These are phyloP conservation scores for Fraxinus sp. DNA, from an alignment of 305 asterid genomes.

Conservation along the genomic window DNA sequence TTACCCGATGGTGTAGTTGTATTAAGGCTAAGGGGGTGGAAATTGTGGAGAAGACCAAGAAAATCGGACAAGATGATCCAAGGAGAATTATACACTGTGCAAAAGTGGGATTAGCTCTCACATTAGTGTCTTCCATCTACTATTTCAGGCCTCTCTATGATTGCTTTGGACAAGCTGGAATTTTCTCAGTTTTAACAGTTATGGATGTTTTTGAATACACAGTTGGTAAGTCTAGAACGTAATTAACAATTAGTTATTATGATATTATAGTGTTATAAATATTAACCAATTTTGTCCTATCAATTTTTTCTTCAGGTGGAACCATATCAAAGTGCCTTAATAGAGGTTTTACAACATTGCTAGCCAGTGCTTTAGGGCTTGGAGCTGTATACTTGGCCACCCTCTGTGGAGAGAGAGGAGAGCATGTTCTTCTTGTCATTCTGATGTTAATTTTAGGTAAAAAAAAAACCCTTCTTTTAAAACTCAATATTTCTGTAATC, in stretches of 20 bases:
- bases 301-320: conserved; percentile 46
- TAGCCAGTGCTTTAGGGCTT: conserved; percentile 68
- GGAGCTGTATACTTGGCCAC: conserved; percentile 73
- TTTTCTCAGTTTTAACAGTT: conserved; percentile 77
- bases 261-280: not conserved
- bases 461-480: no score
- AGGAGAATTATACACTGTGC: conserved; percentile 56
- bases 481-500: no score
- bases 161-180: conserved; percentile 69
- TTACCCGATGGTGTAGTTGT: no score
- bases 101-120: conserved; percentile 71
- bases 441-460: conserved; percentile 68
- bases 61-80: conserved; percentile 65
- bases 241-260: not conserved
- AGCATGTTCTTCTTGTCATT: conserved; percentile 66
- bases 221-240: conserved; percentile 45
- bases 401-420: conserved; percentile 58
- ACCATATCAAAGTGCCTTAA: conserved; percentile 65
- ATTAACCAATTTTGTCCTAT: not conserved
- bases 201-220: conserved; percentile 75
- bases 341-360: conserved; percentile 64
- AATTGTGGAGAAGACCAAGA: conserved; percentile 30
- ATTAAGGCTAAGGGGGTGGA: conserved; percentile 8
- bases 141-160: conserved; percentile 64
- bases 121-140: conserved; percentile 62